phyloP scores from a whole-genome alignment of 2,329 filamentous ascomycete genomes.

The Hirsutella minnesotensis region DNA sequence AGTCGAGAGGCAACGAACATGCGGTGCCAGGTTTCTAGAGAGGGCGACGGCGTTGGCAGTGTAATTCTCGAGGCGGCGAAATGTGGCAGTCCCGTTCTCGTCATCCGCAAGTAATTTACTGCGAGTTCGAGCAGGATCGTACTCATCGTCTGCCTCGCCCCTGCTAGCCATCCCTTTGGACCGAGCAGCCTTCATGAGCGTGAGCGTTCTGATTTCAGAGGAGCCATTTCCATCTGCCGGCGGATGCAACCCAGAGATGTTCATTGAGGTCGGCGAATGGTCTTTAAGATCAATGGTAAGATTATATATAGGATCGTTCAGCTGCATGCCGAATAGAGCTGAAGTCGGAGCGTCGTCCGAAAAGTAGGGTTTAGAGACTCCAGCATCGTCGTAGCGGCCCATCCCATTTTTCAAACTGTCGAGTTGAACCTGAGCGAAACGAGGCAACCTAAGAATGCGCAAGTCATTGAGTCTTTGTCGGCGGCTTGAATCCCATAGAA shows the following conservation, averaged over 20 bases:
- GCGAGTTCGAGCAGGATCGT: too few relatives aligned
- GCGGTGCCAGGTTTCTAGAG: neutral
- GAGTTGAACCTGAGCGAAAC: neutral
- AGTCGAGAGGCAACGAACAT: neutral
- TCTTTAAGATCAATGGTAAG: conserved; percentile 4
- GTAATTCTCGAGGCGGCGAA: neutral
- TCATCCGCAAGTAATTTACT: neutral
- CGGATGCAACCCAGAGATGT: neutral
- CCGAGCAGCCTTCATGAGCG: neutral
- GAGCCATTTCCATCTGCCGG: neutral
- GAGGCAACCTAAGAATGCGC: neutral
- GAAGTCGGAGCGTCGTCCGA: conserved; percentile 3
- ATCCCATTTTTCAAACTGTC: neutral
- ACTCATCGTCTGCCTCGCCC: neutral
- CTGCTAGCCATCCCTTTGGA: neutral
- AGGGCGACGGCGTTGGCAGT: neutral
- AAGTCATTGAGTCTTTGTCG: neutral
- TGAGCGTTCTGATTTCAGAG: neutral
- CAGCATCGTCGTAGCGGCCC: neutral
- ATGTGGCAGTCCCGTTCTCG: neutral
- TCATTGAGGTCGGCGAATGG: neutral
- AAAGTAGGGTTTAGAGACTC: conserved; percentile 3
- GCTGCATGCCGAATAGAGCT: conserved; percentile 6
- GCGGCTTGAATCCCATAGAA: neutral
- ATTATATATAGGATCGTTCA: conserved; percentile 7